Base-by-base conservation (phyloP, 2,329 filamentous ascomycete genomes). In the Nannizziopsis barbatae region DNA sequence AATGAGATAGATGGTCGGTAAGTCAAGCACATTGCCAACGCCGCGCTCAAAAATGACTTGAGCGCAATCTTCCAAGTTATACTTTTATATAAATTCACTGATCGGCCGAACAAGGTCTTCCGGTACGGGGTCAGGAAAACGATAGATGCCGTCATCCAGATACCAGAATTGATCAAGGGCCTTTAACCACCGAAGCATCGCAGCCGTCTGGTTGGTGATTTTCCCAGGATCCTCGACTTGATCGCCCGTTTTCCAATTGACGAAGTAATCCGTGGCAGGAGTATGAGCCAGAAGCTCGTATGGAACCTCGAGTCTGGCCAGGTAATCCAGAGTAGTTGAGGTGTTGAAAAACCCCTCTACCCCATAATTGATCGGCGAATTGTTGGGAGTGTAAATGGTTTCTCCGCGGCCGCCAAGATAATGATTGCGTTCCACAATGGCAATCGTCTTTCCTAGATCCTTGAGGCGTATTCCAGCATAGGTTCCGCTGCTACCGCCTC, bases 81-180 rank as follows among this genome's bases (percentile, higher is more conserved):
- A 54, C 32, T 58, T 57, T 20, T 52, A 47, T 1, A 57, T 56
- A 30, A 63, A 63, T 2, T 62, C 55, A 1, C 53, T 49, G 52
- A 63, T 62, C 1, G 61, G 55, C 10, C 58, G 43, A 6, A 62
- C 38, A 6, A 64, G 47, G 17, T 61, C 61, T 32, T 58, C 58
- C 0, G 62, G 61, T 3, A 65, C 53, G 0, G 55, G 55, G 4
- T 62, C 52, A 0, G 61, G 59, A 1, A 63, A 56, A n/a, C n/a
- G n/a, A 10, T 56, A 45, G 37, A 56, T 57, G 3, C 60, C 60
- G 2, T 50, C 33, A 1, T 52, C 45, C 1, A 64, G 56, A 17
- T 56, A 54, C 1, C 60, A 57, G 40, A 60, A 59, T 40, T 57
- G 50, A 14, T 43, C 49, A 14, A 59, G 51, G 10, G 52, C 18